phyloP scores from a whole-genome alignment of 1,284 basidiomycete genomes.

The Phenoliferia sp. region DNA sequence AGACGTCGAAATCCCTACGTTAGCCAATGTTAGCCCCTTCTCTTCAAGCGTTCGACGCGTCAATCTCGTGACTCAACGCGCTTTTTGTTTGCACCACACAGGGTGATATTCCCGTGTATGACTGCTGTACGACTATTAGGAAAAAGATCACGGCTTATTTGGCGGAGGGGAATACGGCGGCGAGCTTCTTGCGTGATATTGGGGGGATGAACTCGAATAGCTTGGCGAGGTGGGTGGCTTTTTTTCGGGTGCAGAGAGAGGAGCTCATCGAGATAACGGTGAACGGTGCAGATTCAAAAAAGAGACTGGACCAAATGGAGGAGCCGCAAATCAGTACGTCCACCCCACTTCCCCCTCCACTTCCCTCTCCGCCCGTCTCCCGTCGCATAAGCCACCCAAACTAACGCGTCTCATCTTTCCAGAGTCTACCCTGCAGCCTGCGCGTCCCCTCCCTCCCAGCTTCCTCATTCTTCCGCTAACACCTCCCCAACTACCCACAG shows the following conservation, averaged over 20 bases:
- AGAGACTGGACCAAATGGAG: not conserved
- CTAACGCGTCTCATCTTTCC: not conserved
- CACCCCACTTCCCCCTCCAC: not conserved
- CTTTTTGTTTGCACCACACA: no score
- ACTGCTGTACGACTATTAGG: slow-evolving; percentile 1
- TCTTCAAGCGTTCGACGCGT: no score
- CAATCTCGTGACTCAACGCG: no score
- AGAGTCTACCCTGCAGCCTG: not conserved
- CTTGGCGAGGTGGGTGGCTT: not conserved
- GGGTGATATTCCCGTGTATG: not conserved
- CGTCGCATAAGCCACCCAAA: not conserved
- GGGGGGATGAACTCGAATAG: slow-evolving; percentile 1
- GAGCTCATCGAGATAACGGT: not conserved
- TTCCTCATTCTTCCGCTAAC: not conserved
- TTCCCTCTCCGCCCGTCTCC: not conserved
- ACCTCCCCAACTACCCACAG: not conserved
- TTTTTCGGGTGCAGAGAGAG: not conserved
- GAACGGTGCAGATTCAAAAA: not conserved
- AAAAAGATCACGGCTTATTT: not conserved
- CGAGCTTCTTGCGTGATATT: not conserved
- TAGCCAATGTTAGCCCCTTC: no score
- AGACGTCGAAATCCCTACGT: no score
- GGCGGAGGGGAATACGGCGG: not conserved
- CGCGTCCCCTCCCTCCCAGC: not conserved
- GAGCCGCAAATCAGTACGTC: not conserved